Percentiles rank a stretch among this genome's conserved stretches.
Conservation (phyloP, 2,329 filamentous ascomycete species). For the Hysterium pulicare region DNA sequence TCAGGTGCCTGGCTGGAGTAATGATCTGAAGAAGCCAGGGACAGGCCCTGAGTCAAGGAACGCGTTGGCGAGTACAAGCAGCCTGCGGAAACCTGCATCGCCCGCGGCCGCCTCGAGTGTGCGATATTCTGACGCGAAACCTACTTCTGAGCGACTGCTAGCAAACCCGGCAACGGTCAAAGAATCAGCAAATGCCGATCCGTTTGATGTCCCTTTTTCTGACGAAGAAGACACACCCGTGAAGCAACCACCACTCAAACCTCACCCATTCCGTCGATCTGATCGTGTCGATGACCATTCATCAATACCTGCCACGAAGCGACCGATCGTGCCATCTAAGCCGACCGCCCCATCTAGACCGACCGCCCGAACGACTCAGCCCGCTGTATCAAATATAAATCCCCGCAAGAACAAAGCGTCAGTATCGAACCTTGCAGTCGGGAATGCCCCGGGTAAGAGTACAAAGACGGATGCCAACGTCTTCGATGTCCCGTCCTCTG, state of each 20-base stretch:
- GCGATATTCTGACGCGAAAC: background rate
- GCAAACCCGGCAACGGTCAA: slow-evolving; percentile 12
- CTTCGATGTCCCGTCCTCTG: slow-evolving; percentile 24
- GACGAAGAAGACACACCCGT: slow-evolving; percentile 6
- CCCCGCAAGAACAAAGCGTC: background rate
- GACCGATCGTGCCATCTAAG: background rate
- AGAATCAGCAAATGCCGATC: slow-evolving; percentile 10
- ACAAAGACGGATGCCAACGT: background rate
- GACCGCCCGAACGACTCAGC: no score
- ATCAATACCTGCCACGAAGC: background rate
- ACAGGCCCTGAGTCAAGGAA: background rate
- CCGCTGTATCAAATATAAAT: no score
- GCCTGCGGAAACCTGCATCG: slow-evolving; percentile 5
- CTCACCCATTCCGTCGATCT: slow-evolving; percentile 11
- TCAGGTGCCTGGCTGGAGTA: slow-evolving; percentile 6
- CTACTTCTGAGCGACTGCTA: slow-evolving; percentile 3
- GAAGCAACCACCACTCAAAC: slow-evolving; percentile 4
- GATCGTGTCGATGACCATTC: slow-evolving; percentile 1
- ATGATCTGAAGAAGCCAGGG: background rate
- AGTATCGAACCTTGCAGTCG: background rate
- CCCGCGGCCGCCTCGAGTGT: background rate
- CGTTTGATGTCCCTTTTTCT: slow-evolving; percentile 9
- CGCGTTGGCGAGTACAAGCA: background rate
- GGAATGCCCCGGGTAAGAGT: background rate
- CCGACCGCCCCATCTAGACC: no score